These are phyloP conservation scores for Populus alba DNA, from an alignment of 345 rosid genomes.

Conservation along the genomic window DNA sequence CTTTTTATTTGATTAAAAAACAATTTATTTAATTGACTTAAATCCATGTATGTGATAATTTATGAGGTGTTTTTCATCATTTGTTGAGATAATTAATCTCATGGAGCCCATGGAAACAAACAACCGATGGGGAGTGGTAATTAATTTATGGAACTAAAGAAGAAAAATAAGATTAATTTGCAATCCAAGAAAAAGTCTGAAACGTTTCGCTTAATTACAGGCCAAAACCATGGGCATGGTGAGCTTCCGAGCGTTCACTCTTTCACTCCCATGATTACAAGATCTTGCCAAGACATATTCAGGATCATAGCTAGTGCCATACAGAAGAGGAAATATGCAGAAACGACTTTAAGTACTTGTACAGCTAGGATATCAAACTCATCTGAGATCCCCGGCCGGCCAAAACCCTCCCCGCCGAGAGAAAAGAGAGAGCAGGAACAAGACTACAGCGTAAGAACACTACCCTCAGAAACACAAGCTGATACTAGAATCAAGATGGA, in stretches of 20 bases:
- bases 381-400: not conserved
- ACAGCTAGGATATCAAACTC: not conserved
- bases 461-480: too few relatives aligned
- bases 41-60: not conserved
- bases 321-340: too few relatives aligned
- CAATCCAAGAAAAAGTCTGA: not conserved
- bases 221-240: not conserved
- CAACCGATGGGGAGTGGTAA: not conserved
- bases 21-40: not conserved
- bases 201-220: not conserved
- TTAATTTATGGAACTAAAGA: too few relatives aligned
- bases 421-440: too few relatives aligned
- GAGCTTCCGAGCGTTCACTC: not conserved
- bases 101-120: not conserved
- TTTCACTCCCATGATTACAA: not conserved
- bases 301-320: not conserved
- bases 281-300: not conserved
- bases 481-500: not conserved
- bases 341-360: too few relatives aligned
- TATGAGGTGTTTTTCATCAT: not conserved
- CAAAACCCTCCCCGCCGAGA: too few relatives aligned
- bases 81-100: not conserved
- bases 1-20: not conserved
- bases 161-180: not conserved
- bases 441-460: not conserved